phyloP scores from a whole-genome alignment of 2,329 filamentous ascomycete genomes.

The Ciborinia camelliae region DNA sequence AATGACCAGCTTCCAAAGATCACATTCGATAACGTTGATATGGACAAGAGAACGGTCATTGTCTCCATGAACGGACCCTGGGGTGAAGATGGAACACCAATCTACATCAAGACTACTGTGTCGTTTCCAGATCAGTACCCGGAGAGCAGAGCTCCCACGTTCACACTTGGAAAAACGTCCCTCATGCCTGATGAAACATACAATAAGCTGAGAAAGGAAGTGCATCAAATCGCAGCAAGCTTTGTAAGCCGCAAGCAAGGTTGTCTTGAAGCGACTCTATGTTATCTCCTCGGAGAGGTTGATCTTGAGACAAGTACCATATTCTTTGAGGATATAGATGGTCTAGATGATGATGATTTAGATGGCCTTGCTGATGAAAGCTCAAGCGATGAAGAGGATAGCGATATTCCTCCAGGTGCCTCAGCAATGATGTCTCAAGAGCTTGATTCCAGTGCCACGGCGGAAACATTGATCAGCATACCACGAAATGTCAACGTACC shows the following conservation, averaged over 20 bases:
- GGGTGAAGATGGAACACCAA: slow-evolving; percentile 54
- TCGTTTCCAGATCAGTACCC: slow-evolving; percentile 59
- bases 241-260: slow-evolving; percentile 58
- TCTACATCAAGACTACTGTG: slow-evolving; percentile 61
- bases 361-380: slow-evolving; percentile 67
- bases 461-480: slow-evolving; percentile 50
- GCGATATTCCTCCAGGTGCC: slow-evolving; percentile 37
- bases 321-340: slow-evolving; percentile 54
- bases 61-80: slow-evolving; percentile 64
- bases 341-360: slow-evolving; percentile 58
- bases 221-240: slow-evolving; percentile 53
- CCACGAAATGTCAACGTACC: slow-evolving; percentile 53
- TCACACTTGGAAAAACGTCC: slow-evolving; percentile 58
- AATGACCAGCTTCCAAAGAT: slow-evolving; percentile 61
- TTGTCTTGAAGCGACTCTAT: slow-evolving; percentile 59
- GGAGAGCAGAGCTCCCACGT: slow-evolving; percentile 54
- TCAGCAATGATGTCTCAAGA: slow-evolving; percentile 60
- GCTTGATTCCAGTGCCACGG: slow-evolving; percentile 51
- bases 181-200: slow-evolving; percentile 58
- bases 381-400: slow-evolving; percentile 78
- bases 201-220: slow-evolving; percentile 51
- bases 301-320: slow-evolving; percentile 58
- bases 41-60: slow-evolving; percentile 56
- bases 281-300: slow-evolving; percentile 61
- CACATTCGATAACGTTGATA: slow-evolving; percentile 61